Base-by-base conservation (phyloP, 306 rosid genomes). In the Hippophae rhamnoides region DNA sequence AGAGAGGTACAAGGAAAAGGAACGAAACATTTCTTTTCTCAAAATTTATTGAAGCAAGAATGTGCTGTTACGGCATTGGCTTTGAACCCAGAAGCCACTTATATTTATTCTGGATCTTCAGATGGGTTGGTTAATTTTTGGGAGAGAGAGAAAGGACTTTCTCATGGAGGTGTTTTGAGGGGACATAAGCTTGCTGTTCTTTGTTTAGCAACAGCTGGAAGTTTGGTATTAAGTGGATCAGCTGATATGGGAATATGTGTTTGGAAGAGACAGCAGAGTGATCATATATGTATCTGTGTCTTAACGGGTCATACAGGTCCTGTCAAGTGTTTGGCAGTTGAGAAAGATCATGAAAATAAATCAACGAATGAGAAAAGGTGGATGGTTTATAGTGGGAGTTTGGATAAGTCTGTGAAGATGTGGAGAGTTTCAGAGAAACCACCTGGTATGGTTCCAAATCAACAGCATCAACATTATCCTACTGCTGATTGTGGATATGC, bases 401-500 rank as follows among this genome's bases (percentile, higher is more conserved):
- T 88, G 94, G 99, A 92, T 54, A 87, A 88, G 76, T 85, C 97
- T 0, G 96, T 92, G 10, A 92, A 92, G 77, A 80, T 84, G 58
- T 92, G 99, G 99, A 84, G 54, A 57, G 85, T 84, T 8, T 69
- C 81, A 6, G 99, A 88, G 57, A 72, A 40, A 44, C 40, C 64
- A 0, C 25, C 61, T 9, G 13, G 56, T 0, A 0, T 26, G 54
- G 54, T 23, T 13, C 77, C 52, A 6, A 71, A 31, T 41, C 38
- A 57, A 12, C 60, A 14, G 7, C 73, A 60, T 3, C 69, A 18
- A 9, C 66, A 61, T 23, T 52, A 12, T 13, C 13, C 61, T 5
- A 5, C 66, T 13, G 76, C 52, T 10, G 63, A 53, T 3, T 18
- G 43, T 0, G 59, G 72, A n/a, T 25, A 3, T 56, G 23, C 7